Conservation (phyloP, 768 basidiomycete species). For the Rhizopogon vinicolor region DNA sequence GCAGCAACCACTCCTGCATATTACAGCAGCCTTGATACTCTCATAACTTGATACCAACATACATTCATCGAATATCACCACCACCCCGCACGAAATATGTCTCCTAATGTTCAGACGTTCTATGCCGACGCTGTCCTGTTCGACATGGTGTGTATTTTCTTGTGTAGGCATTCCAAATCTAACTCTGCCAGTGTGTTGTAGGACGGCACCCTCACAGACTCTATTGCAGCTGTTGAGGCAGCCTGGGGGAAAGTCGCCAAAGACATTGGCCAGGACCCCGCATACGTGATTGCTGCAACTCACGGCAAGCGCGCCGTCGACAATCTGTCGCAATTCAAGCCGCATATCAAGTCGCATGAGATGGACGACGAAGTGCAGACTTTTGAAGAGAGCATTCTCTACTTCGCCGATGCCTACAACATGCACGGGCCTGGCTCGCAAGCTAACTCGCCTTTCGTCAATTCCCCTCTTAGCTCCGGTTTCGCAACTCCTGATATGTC, state of each 20-base stretch:
- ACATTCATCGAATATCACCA: neutral
- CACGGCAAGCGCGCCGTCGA: conserved; percentile 77
- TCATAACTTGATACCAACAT: conserved; percentile 1
- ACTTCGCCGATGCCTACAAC: conserved; percentile 57
- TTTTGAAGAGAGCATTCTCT: conserved; percentile 64
- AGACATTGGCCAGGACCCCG: conserved; percentile 65
- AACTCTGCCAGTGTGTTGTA: conserved; percentile 26
- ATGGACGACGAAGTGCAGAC: conserved; percentile 54
- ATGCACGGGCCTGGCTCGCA: conserved; percentile 36
- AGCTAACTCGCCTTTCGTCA: conserved; percentile 1
- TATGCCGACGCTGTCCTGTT: conserved; percentile 57
- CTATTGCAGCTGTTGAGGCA: conserved; percentile 68
- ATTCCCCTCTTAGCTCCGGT: conserved; percentile 25
- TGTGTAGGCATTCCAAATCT: conserved; percentile 10
- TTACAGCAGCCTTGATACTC: neutral
- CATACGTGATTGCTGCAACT: conserved; percentile 67
- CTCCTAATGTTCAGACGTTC: conserved; percentile 31
- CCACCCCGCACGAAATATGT: conserved; percentile 13
- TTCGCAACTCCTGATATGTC: conserved; percentile 37
- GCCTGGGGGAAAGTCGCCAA: conserved; percentile 71
- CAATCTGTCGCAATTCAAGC: conserved; percentile 62
- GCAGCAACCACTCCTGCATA: neutral
- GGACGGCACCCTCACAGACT: conserved; percentile 73
- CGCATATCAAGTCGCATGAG: conserved; percentile 47
- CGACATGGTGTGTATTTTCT: conserved; percentile 53